Base-by-base conservation (phyloP, 345 rosid genomes). In the Dipteronia dyeriana region DNA sequence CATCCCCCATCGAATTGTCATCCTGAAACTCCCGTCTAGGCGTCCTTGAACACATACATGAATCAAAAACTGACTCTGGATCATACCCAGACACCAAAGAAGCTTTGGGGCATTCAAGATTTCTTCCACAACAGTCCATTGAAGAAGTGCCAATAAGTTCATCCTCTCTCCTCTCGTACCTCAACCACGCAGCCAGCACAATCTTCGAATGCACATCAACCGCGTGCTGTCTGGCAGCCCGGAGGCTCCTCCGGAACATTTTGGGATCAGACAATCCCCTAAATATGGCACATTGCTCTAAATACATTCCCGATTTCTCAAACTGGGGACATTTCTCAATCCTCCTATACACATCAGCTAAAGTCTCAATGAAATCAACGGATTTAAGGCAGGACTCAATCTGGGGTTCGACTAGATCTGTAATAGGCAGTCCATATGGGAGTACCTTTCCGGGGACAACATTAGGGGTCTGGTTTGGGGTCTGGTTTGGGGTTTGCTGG, bases 111-210 rank as follows among this genome's bases (percentile, higher is more conserved):
- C 99, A 97, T 74, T 97, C 97, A 45, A 92, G 64, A 69, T 88
- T 97, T 57, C 94, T 87, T 38, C 97, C 97, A 29, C 87, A 85
- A 61, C 98, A 97, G 82, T 90, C 94, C 97, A 96, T 89, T 14
- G 97, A 84, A 5, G 84, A 84, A 0, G 87, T 85, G 26, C 97
- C 99, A 47, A 87, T 82, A 2, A 94, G 89, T 77, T 94, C 98
- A 75, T 97, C 94, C 47, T 97, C 98, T 68, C 99, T 90, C 90
- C 99, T 89, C 89, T 97, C 99, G 56, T 49, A 97, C 64, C 97
- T 81, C 61, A 97, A 85, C 97, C 99, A 97, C 2, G 99, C 86
- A 0, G 94, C 94, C 25, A 97, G 73, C 5, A 97, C 96, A n/a
- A 97, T 84, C 79, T 97, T 97, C 22, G 88, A 62, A 76, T 94